Percentiles rank a stretch among this genome's conserved stretches.
Conservation (phyloP, 2,329 filamentous ascomycete genomes). For the Fonsecaea pedrosoi region DNA sequence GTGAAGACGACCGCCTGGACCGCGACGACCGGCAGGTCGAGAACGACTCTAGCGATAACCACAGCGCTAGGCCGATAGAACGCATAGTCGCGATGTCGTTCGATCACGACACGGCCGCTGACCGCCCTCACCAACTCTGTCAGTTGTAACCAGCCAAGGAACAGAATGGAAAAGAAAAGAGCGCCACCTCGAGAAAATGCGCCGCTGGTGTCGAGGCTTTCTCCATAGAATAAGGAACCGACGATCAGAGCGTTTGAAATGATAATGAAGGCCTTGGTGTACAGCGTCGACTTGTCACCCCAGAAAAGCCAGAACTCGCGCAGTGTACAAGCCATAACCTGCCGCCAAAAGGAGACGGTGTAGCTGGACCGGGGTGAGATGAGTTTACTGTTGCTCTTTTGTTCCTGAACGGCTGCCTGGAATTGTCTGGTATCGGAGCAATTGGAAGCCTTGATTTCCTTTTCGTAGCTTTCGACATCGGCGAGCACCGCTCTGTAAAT, state of each 20-base stretch:
- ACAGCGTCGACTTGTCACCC: constrained; percentile 75
- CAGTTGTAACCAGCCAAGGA: constrained; percentile 74
- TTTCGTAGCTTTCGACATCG: constrained; percentile 69
- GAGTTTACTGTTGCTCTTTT: constrained; percentile 69
- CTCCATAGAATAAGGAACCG: constrained; percentile 77
- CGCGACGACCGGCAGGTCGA: constrained; percentile 68
- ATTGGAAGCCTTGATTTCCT: constrained; percentile 62
- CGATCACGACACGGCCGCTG: constrained; percentile 72
- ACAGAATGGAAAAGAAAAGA: constrained; percentile 71
- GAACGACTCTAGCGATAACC: constrained; percentile 65
- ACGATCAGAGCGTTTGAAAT: constrained; percentile 76
- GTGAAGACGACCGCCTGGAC: constrained; percentile 66
- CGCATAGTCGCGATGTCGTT: constrained; percentile 70
- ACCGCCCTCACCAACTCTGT: constrained; percentile 80
- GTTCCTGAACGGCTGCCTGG: constrained; percentile 67
- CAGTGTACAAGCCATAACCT: constrained; percentile 67
- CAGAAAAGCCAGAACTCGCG: constrained; percentile 80
- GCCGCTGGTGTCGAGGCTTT: constrained; percentile 64
- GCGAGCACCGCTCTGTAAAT: constrained; percentile 66
- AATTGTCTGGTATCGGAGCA: constrained; percentile 69
- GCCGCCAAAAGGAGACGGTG: constrained; percentile 74
- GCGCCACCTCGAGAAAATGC: constrained; percentile 69
- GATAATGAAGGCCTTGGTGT: constrained; percentile 81
- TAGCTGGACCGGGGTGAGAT: constrained; percentile 68
- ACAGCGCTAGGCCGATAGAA: constrained; percentile 74